phyloP scores from a whole-genome alignment of 345 rosid species.

The Populus simonii region DNA sequence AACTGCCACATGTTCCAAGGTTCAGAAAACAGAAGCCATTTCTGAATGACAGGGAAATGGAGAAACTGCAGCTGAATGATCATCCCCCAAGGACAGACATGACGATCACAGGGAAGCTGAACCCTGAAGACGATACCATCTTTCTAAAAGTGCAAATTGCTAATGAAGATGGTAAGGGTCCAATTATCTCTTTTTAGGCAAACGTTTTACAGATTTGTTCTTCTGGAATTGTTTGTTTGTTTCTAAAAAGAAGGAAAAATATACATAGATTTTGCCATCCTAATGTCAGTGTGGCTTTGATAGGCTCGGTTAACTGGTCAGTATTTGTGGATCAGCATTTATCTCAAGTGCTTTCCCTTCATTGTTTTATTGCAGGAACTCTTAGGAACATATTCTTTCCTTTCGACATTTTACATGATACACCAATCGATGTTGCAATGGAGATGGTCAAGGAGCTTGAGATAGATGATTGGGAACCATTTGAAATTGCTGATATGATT shows the following conservation, averaged over 20 bases:
- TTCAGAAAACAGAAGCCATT: slow-evolving; percentile 46
- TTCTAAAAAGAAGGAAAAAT: not conserved
- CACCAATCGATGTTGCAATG: slow-evolving; percentile 63
- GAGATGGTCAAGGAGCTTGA: slow-evolving; percentile 86
- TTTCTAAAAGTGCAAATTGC: slow-evolving; percentile 59
- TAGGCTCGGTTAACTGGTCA: not conserved
- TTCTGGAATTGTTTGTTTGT: not conserved
- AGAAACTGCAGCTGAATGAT: slow-evolving; percentile 45
- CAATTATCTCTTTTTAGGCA: not conserved
- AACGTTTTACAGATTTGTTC: not conserved
- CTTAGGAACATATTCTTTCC: slow-evolving; percentile 54
- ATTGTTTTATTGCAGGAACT: slow-evolving; percentile 39
- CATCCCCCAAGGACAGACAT: slow-evolving; percentile 47
- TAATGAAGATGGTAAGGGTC: slow-evolving; percentile 46
- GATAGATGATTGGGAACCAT: slow-evolving; percentile 65
- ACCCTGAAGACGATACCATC: slow-evolving; percentile 64
- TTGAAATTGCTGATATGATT: slow-evolving; percentile 68
- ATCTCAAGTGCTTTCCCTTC: not conserved
- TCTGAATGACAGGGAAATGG: slow-evolving; percentile 50
- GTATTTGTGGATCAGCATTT: not conserved
- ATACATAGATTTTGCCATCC: not conserved
- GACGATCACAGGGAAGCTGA: slow-evolving; percentile 66
- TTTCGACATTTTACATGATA: slow-evolving; percentile 59
- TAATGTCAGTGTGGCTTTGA: not conserved
- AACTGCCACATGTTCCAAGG: slow-evolving; percentile 23